phyloP scores from a whole-genome alignment of 176 grass and related monocot genomes.

The Oryza australiensis region DNA sequence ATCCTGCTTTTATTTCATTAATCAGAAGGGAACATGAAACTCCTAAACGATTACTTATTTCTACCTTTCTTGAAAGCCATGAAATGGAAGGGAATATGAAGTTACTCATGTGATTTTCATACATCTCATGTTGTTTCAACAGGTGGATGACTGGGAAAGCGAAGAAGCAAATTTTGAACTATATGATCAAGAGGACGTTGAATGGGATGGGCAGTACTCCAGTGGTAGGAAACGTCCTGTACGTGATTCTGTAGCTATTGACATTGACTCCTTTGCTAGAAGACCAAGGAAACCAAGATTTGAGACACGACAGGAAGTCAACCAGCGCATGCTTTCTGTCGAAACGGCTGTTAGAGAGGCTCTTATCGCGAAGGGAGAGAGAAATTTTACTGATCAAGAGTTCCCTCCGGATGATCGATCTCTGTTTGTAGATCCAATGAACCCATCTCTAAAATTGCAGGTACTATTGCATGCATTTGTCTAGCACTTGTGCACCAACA shows the following conservation, averaged over 20 bases:
- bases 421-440: constrained; percentile 75
- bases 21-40: constrained; percentile 30
- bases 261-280: constrained; percentile 80
- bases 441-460: constrained; percentile 87
- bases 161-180: constrained; percentile 84
- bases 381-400: constrained; percentile 83
- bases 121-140: constrained; percentile 16
- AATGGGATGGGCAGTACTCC: constrained; percentile 98
- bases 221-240: constrained; percentile 83
- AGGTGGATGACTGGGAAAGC: constrained; percentile 98
- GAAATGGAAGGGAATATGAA: constrained; percentile 25
- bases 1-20: constrained; percentile 27
- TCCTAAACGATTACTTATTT: constrained; percentile 26
- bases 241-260: constrained; percentile 78
- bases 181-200: constrained; percentile 97
- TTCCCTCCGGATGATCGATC: constrained; percentile 90
- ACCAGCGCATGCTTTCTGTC: constrained; percentile 92
- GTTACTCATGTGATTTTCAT: constrained; percentile 29
- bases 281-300: constrained; percentile 85
- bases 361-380: constrained; percentile 87
- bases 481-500: constrained; percentile 9
- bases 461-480: constrained; percentile 46
- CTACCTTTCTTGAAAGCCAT: constrained; percentile 18
- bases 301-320: constrained; percentile 95
- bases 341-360: constrained; percentile 92